Base-by-base conservation (phyloP, 1,139 yeast genomes). In the Candida sp. region DNA sequence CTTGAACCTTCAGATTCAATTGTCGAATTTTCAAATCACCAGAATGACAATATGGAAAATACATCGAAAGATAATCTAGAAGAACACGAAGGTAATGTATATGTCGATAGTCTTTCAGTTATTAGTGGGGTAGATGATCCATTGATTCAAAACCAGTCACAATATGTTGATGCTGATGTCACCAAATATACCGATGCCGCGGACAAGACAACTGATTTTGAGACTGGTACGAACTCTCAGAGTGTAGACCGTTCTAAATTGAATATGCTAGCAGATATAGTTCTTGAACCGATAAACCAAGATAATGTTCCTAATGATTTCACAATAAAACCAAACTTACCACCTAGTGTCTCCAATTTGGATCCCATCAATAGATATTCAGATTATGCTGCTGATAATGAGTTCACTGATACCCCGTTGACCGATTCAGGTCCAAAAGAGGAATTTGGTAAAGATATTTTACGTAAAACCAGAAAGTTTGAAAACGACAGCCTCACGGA, bases 331-430 rank as follows among this genome's bases (percentile, higher is more conserved):
- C n/a, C 37, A 35, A 22, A 4, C n/a, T 21, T 22, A 8, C 37
- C 27, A 5, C 25, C 27, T 12, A 32, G 34, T 12, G 19, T 12
- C 6, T 32, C 34, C 19, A 32, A 32, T 12, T n/a, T 32, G 11
- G 34, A 32, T 9, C 6, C 19, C n/a, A 32, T 32, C 19, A 32
- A 25, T 9, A 37, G 34, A 22, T n/a, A 27, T 11, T 48, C 52
- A 4, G 64, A 61, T 2, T 58, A 58, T 44, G 50, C 51, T 38
- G 60, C 60, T 7, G 64, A 60, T 38, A 41, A 52, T 11, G 64
- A 59, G 41, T 40, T 51, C 19, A 54, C 60, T 7, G 56, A 53
- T 35, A 50, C 42, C 34, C 44, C 45, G 22, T 30, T 36, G 5
- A 38, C 46, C 32, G 47, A 40, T 36, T 32, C 37, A 19, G 43